Evolutionary conservation across 2,329 filamentous ascomycete genomes (phyloP).

Genomic region (Hyphodiscus sp.): DNA sequence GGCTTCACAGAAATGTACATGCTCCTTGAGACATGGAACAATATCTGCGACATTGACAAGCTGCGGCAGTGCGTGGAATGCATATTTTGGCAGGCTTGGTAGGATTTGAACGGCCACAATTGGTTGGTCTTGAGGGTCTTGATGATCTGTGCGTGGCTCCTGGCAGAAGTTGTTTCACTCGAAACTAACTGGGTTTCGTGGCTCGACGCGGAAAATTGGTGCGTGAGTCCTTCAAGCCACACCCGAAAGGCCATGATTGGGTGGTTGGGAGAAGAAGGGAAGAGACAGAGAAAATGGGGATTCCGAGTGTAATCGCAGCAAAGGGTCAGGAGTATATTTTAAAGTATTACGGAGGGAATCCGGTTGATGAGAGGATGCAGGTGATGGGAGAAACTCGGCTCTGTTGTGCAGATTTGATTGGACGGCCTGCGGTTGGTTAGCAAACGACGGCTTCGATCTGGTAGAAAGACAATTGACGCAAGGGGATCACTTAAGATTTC

Average conservation of each 20-base stretch:
- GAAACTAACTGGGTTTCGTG: constrained; percentile 8
- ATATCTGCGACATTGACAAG: constrained; percentile 4
- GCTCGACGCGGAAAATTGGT: neutral
- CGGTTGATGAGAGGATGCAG: no score
- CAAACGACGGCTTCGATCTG: no score
- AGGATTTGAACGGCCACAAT: neutral
- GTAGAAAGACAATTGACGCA: no score
- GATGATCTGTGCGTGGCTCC: neutral
- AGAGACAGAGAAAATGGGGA: no score
- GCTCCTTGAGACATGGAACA: constrained; percentile 3
- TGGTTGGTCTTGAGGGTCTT: neutral
- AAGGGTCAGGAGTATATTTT: no score
- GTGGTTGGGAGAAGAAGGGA: neutral
- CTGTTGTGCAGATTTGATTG: no score
- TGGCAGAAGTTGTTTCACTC: constrained; percentile 2
- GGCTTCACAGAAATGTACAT: neutral
- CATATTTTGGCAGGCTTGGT: neutral
- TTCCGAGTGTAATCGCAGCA: no score
- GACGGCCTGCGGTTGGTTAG: no score
- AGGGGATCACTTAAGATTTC: no score
- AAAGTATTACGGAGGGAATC: no score
- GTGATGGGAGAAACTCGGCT: no score
- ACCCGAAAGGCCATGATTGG: neutral
- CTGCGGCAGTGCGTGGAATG: neutral
- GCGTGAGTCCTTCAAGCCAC: neutral